Evolutionary conservation across 2,329 filamentous ascomycete genomes (phyloP).

Genomic region (Talaromyces sp.): DNA sequence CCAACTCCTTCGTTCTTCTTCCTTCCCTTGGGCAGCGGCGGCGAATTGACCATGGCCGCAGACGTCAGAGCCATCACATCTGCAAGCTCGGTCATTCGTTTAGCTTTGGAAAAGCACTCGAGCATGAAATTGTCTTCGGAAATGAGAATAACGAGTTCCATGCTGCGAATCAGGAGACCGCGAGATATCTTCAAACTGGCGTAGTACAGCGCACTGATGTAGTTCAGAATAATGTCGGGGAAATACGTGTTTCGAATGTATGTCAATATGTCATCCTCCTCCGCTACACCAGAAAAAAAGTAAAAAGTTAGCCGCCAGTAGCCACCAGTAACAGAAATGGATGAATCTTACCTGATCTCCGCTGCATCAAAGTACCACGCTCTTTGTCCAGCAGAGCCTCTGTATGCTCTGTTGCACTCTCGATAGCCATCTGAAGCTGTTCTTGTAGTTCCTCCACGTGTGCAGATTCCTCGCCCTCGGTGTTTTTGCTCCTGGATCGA

Average conservation of each 20-base stretch:
- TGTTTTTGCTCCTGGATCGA: slow-evolving; percentile 15
- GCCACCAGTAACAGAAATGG: not conserved
- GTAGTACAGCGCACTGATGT: slow-evolving; percentile 74
- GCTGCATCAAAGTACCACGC: not conserved
- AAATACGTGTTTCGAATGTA: slow-evolving; percentile 72
- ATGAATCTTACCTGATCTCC: not conserved
- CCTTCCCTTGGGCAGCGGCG: slow-evolving; percentile 39
- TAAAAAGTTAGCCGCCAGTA: not conserved
- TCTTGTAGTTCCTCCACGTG: slow-evolving; percentile 49
- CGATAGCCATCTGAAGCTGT: slow-evolving; percentile 52
- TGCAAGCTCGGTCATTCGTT: slow-evolving; percentile 70
- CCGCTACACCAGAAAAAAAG: slow-evolving; percentile 28
- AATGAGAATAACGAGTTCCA: slow-evolving; percentile 81
- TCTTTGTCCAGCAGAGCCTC: slow-evolving; percentile 47
- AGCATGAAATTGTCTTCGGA: slow-evolving; percentile 65
- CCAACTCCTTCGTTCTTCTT: slow-evolving; percentile 31
- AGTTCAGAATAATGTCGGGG: slow-evolving; percentile 79
- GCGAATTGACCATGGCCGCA: slow-evolving; percentile 58
- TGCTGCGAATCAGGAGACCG: slow-evolving; percentile 73
- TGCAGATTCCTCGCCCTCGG: slow-evolving; percentile 24
- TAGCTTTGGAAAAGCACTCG: slow-evolving; percentile 58
- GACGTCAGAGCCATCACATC: slow-evolving; percentile 72
- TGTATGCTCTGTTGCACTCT: slow-evolving; percentile 53
- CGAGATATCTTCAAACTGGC: slow-evolving; percentile 70
- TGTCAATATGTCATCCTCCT: slow-evolving; percentile 58